Conservation (phyloP, 2,329 filamentous ascomycete genomes). For the Zasmidium angulare region DNA sequence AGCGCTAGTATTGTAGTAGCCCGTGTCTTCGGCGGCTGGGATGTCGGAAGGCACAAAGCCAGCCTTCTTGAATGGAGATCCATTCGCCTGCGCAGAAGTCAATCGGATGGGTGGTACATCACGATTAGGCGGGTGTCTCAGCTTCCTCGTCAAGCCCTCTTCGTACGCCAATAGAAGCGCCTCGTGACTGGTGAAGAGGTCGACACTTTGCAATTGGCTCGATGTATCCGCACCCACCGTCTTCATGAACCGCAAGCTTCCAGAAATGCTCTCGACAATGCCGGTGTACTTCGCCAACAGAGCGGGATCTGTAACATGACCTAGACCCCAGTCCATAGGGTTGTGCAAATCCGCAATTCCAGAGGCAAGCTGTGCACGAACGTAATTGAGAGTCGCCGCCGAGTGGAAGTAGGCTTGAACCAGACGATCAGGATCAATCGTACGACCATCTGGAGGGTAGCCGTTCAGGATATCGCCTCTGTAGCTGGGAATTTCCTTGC, state of each 20-base stretch:
- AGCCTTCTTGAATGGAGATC: not conserved
- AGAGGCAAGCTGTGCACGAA: constrained; percentile 77
- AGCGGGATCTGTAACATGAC: constrained; percentile 80
- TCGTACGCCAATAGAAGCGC: constrained; percentile 94
- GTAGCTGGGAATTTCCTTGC: constrained; percentile 82
- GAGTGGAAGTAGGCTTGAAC: constrained; percentile 95
- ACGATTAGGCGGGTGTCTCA: constrained; percentile 62
- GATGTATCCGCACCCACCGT: constrained; percentile 88
- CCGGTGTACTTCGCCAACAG: constrained; percentile 82
- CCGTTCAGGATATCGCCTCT: constrained; percentile 95
- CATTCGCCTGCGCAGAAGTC: not conserved
- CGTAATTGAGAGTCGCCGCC: constrained; percentile 89
- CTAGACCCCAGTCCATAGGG: constrained; percentile 90
- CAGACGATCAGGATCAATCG: constrained; percentile 78
- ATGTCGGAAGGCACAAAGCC: not conserved
- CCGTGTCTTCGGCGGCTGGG: constrained; percentile 43
- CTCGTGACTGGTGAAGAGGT: constrained; percentile 94
- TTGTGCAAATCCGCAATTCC: constrained; percentile 93
- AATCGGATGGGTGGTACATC: constrained; percentile 19
- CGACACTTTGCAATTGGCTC: constrained; percentile 82
- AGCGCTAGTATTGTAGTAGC: constrained; percentile 90
- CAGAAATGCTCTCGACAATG: constrained; percentile 83
- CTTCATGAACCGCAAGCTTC: constrained; percentile 82
- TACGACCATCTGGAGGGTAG: constrained; percentile 71
- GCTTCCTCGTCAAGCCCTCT: constrained; percentile 74